These are phyloP conservation scores for Quercus lobata DNA, from an alignment of 331 rosid species.

Conservation along the genomic window DNA sequence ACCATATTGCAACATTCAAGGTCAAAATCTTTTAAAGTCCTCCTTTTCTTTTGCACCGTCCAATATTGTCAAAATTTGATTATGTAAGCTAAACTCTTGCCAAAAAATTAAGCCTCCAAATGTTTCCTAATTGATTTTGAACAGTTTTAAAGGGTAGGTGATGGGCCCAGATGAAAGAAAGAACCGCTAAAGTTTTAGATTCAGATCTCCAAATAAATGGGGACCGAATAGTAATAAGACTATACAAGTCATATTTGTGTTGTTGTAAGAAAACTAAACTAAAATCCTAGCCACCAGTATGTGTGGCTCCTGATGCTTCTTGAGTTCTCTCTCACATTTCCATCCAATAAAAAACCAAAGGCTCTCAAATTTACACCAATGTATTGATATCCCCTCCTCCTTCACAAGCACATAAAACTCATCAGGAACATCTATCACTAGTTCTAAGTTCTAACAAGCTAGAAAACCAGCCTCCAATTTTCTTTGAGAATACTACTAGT, in stretches of 20 bases:
- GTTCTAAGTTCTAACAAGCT: constrained; percentile 20
- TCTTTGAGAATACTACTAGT: background rate
- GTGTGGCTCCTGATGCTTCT: constrained; percentile 45
- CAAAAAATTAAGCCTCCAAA: background rate
- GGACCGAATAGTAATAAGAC: constrained; percentile 16
- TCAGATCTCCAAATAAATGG: constrained; percentile 27
- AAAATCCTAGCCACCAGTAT: constrained; percentile 51
- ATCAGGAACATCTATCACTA: background rate
- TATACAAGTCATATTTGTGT: constrained; percentile 23
- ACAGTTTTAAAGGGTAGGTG: background rate
- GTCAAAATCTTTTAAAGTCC: background rate
- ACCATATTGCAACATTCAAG: constrained; percentile 1
- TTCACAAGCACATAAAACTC: constrained; percentile 41
- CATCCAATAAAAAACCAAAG: constrained; percentile 47
- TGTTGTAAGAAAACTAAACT: constrained; percentile 4
- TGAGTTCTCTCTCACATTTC: constrained; percentile 19
- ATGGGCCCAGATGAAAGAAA: background rate
- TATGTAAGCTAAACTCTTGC: too few species aligned
- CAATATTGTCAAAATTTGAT: background rate
- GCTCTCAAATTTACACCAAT: constrained; percentile 56
- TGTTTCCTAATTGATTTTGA: background rate
- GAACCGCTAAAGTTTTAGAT: constrained; percentile 16
- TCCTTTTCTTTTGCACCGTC: background rate
- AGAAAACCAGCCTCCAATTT: background rate
- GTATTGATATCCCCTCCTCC: constrained; percentile 24